Conservation (phyloP, 2,329 filamentous ascomycete species). For the Dactylellina haptotyla region DNA sequence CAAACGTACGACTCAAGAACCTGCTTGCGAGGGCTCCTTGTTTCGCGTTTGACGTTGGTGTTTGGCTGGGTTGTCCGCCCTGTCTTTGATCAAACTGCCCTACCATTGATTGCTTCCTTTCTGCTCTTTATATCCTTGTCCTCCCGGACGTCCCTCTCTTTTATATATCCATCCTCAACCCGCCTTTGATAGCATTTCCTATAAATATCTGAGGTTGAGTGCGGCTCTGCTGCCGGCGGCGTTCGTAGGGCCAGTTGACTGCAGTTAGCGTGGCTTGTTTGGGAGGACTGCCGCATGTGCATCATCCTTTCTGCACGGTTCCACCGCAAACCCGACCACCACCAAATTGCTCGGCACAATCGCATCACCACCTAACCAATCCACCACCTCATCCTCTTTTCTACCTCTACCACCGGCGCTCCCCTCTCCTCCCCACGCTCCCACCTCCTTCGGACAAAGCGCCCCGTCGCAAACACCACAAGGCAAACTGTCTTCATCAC, state of each 20-base stretch:
- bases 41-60: conserved; percentile 9
- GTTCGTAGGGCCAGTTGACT: too few relatives aligned
- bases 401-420: background rate
- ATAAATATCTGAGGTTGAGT: background rate
- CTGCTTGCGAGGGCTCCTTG: background rate
- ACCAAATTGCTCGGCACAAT: background rate
- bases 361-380: background rate
- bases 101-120: background rate
- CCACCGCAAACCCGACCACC: background rate
- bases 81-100: background rate
- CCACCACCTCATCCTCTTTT: background rate
- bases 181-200: background rate
- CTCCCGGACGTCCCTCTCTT: background rate
- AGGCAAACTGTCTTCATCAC: conserved; percentile 44
- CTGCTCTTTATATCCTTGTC: background rate
- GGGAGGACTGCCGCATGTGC: conserved; percentile 36
- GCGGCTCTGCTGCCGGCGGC: conserved; percentile 27
- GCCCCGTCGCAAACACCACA: background rate
- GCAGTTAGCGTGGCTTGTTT: conserved; percentile 24
- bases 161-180: background rate
- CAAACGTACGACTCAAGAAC: too few relatives aligned
- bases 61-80: background rate
- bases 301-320: conserved; percentile 36
- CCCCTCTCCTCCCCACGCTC: background rate
- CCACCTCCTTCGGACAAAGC: conserved; percentile 3